phyloP scores from a whole-genome alignment of 805 yeast species.

The Candida easanensis region DNA sequence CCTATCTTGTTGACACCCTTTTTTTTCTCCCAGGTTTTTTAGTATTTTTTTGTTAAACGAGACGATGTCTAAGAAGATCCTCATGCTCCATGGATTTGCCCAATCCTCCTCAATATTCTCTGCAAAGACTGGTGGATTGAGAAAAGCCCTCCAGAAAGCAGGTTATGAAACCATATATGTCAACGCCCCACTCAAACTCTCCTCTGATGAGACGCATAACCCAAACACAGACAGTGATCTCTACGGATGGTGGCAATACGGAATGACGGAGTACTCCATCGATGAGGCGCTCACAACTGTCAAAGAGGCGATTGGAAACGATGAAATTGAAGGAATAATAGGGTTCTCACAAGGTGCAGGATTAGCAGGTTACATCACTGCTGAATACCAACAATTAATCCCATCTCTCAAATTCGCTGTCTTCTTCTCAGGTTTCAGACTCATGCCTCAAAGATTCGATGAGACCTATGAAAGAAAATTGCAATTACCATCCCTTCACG shows the following conservation, averaged over 20 bases:
- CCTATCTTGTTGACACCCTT: too few relatives aligned
- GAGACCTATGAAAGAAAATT: conserved; percentile 20
- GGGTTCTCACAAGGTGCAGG: conserved; percentile 97
- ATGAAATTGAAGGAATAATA: conserved; percentile 79
- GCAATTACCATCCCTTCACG: conserved; percentile 53
- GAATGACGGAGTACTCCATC: conserved; percentile 28
- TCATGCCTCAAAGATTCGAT: conserved; percentile 29
- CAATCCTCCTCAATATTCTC: conserved; percentile 80
- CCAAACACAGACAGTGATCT: conserved; percentile 31
- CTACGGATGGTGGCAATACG: conserved; percentile 72
- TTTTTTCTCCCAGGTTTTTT: too few relatives aligned
- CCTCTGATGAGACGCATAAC: conserved; percentile 66
- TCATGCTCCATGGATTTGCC: conserved; percentile 88
- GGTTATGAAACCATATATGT: conserved; percentile 72
- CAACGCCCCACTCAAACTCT: conserved; percentile 66
- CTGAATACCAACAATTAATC: conserved; percentile 25
- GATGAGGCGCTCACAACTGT: conserved; percentile 38
- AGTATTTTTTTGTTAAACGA: too few relatives aligned
- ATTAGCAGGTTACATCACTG: conserved; percentile 60
- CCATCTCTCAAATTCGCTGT: conserved; percentile 46
- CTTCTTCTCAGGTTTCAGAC: conserved; percentile 63
- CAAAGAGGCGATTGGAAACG: conserved; percentile 48
- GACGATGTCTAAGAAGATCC: conserved; percentile 46
- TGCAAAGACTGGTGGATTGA: conserved; percentile 80
- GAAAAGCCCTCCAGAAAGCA: conserved; percentile 58